Percentiles rank a stretch among this genome's conserved stretches.
phyloP scores from a whole-genome alignment of 1,139 yeast genomes.

The Hyphopichia pseudoburtonii region DNA sequence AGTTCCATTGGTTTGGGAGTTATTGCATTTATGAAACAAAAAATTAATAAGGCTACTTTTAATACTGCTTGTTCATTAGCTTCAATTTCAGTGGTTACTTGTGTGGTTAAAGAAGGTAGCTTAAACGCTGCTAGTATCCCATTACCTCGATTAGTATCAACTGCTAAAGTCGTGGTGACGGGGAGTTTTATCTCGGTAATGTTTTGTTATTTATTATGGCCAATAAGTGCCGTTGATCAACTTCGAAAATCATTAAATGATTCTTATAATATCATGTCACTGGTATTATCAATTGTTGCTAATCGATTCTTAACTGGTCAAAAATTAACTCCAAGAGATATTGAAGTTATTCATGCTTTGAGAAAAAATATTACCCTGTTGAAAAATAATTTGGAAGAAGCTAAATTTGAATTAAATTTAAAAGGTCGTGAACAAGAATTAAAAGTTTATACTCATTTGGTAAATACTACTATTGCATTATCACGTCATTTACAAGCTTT shows the following conservation, averaged over 20 bases:
- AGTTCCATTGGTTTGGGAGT: slow-evolving; percentile 61
- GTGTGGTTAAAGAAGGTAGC: slow-evolving; percentile 77
- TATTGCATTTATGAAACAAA: slow-evolving; percentile 69
- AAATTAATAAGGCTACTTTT: slow-evolving; percentile 65
- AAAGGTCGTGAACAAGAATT: slow-evolving; percentile 59
- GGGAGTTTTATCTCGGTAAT: slow-evolving; percentile 63
- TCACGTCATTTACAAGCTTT: slow-evolving; percentile 66
- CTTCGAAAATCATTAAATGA: slow-evolving; percentile 51
- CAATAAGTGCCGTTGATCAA: slow-evolving; percentile 53
- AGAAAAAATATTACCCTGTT: slow-evolving; percentile 42
- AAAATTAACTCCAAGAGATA: slow-evolving; percentile 38
- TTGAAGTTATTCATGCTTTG: slow-evolving; percentile 34
- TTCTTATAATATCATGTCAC: slow-evolving; percentile 54
- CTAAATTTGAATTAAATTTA: slow-evolving; percentile 57
- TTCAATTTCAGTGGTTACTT: slow-evolving; percentile 67
- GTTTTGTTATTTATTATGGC: slow-evolving; percentile 65
- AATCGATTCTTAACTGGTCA: slow-evolving; percentile 57
- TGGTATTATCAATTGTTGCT: slow-evolving; percentile 49
- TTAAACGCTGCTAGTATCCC: slow-evolving; percentile 64
- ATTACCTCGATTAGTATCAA: slow-evolving; percentile 51
- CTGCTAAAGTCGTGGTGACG: slow-evolving; percentile 56
- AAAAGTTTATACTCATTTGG: slow-evolving; percentile 43
- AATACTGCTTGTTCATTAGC: slow-evolving; percentile 82
- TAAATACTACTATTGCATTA: slow-evolving; percentile 51
- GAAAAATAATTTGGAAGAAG: slow-evolving; percentile 53